Evolutionary conservation across 805 yeast genomes (phyloP).

Genomic region (Saturnispora silvae): DNA sequence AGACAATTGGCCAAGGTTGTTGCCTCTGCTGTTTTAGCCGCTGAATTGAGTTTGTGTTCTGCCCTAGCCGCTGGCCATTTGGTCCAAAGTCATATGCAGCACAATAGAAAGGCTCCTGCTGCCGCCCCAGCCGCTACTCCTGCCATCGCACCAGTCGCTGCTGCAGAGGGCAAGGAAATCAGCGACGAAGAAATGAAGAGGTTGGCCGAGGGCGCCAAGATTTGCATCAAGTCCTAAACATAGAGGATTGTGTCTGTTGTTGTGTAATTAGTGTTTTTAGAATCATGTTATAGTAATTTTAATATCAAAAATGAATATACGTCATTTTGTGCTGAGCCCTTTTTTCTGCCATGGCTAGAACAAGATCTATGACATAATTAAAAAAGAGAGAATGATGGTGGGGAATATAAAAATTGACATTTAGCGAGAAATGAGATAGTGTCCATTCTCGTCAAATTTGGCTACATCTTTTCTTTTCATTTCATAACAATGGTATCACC

Average conservation of each 20-base stretch:
- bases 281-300: too few species aligned
- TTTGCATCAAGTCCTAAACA: constrained; percentile 51
- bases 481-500: constrained; percentile 5
- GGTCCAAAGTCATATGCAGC: constrained; percentile 95
- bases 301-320: too few species aligned
- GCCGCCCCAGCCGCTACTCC: constrained; percentile 21
- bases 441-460: neutral
- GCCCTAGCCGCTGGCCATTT: constrained; percentile 98
- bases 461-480: neutral
- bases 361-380: too few species aligned
- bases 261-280: neutral
- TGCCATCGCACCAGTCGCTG: constrained; percentile 16
- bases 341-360: too few species aligned
- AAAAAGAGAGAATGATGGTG: too few species aligned
- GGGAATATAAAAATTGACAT: too few species aligned
- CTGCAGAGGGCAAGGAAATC: constrained; percentile 11
- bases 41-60: constrained; percentile 86
- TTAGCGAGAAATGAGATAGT: neutral
- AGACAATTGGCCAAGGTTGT: constrained; percentile 85
- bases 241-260: too few species aligned
- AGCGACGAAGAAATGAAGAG: constrained; percentile 31
- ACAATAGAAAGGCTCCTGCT: constrained; percentile 49
- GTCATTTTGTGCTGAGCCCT: too few species aligned
- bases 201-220: constrained; percentile 61
- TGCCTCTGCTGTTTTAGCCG: constrained; percentile 92